A percentile compares a stretch with the other conserved stretches of the same genome.
Evolutionary conservation across 2,329 filamentous ascomycete genomes (phyloP).

Genomic region (Ramularia endophylla): DNA sequence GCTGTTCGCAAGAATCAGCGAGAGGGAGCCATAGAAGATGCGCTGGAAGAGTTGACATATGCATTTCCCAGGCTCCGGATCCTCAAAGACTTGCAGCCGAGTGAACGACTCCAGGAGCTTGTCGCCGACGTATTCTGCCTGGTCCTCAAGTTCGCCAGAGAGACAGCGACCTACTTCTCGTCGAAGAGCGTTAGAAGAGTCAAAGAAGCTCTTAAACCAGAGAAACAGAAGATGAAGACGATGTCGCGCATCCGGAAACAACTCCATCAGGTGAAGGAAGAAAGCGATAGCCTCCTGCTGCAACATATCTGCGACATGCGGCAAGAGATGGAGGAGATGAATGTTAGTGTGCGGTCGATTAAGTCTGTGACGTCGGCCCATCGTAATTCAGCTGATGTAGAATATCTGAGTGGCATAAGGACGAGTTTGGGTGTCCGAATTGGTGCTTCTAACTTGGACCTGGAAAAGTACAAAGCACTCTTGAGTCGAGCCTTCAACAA

Average conservation of each 20-base stretch:
- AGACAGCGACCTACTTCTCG: conserved; percentile 5
- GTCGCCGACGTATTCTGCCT: conserved; percentile 4
- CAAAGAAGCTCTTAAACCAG: conserved; percentile 1
- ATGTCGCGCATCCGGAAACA: conserved; percentile 2
- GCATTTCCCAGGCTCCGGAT: conserved; percentile 7
- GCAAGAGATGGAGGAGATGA: no score
- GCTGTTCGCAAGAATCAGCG: conserved; percentile 3
- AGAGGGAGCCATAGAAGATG: conserved; percentile 4
- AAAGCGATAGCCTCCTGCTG: no score
- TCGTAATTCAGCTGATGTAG: no score
- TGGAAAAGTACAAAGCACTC: no score
- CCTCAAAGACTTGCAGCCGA: conserved; percentile 2
- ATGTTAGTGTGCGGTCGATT: no score
- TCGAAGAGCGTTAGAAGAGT: conserved; percentile 1
- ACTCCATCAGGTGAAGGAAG: no score
- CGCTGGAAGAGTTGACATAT: conserved; percentile 7
- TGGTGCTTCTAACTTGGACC: no score
- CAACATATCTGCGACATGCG: no score
- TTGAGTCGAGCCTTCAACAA: no score
- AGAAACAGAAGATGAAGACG: conserved; percentile 2
- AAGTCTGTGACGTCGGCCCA: no score
- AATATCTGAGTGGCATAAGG: no score
- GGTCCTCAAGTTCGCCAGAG: conserved; percentile 5
- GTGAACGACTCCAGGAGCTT: conserved; percentile 1
- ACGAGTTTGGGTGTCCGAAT: no score